phyloP scores from a whole-genome alignment of 208 protist species.

The Tritrichomonas foetus region DNA sequence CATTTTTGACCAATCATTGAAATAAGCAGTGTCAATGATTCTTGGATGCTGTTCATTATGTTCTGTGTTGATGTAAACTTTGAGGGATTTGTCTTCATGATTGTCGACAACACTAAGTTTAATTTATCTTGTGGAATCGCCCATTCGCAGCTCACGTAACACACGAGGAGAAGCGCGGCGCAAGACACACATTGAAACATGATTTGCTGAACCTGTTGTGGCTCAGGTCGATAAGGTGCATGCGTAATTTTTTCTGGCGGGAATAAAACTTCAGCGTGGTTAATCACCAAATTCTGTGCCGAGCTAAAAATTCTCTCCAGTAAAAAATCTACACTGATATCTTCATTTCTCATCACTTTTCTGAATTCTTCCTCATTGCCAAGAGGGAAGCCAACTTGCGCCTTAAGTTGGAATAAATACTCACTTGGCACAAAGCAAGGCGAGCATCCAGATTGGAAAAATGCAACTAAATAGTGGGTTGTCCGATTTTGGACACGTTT shows the following conservation, averaged over 20 bases:
- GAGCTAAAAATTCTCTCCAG: background rate
- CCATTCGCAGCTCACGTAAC: background rate
- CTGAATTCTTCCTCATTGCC: background rate
- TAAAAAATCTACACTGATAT: background rate
- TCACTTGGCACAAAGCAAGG: slow-evolving; percentile 3
- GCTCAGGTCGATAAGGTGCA: background rate
- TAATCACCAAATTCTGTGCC: background rate
- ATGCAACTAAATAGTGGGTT: background rate
- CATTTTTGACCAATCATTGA: no score
- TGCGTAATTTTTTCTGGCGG: background rate
- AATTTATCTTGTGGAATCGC: background rate
- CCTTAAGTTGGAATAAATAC: background rate
- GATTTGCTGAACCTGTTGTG: background rate
- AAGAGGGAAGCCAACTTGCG: background rate
- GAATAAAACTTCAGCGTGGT: background rate
- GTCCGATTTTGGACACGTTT: background rate
- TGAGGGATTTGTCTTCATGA: background rate
- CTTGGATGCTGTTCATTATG: background rate
- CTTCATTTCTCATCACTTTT: background rate
- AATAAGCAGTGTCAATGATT: background rate
- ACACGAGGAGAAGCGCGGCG: background rate
- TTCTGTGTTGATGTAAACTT: background rate
- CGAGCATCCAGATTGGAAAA: background rate
- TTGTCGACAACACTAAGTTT: background rate
- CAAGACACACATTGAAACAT: slow-evolving; percentile 11